Percentiles rank a stretch among this genome's conserved stretches.
phyloP scores from a whole-genome alignment of 192 early-diverging fungal species.

The Entophlyctis helioformis region DNA sequence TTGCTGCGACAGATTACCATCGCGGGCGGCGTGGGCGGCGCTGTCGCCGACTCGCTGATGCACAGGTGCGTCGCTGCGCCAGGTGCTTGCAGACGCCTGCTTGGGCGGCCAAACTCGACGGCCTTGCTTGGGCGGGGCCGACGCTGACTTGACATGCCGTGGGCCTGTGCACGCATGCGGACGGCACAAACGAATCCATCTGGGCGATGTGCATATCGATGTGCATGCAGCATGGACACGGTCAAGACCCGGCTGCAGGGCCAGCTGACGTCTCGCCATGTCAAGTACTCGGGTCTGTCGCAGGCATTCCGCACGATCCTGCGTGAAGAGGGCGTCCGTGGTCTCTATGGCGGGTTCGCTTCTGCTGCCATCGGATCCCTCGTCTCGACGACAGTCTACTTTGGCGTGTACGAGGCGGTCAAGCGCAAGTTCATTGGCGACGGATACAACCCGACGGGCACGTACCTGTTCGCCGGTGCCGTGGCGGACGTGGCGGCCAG shows the following conservation, averaged over 20 bases:
- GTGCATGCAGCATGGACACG: slow-evolving; percentile 10
- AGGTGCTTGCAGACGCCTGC: not conserved
- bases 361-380: slow-evolving; percentile 22
- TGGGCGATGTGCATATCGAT: no score
- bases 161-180: not conserved
- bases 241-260: slow-evolving; percentile 18
- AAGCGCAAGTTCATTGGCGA: slow-evolving; percentile 13
- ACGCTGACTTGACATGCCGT: no score
- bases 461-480: slow-evolving; percentile 18
- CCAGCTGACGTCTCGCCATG: slow-evolving; percentile 3
- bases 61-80: slow-evolving; percentile 5
- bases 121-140: not conserved
- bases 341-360: slow-evolving; percentile 18
- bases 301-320: slow-evolving; percentile 11
- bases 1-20: slow-evolving; percentile 2
- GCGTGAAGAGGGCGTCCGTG: slow-evolving; percentile 16
- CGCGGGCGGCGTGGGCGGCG: slow-evolving; percentile 14
- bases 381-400: slow-evolving; percentile 15
- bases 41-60: slow-evolving; percentile 11
- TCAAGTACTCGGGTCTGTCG: slow-evolving; percentile 12
- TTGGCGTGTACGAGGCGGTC: slow-evolving; percentile 21
- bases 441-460: slow-evolving; percentile 2
- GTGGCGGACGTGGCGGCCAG: slow-evolving; percentile 15
- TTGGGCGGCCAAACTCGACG: no score
- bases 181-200: no score